Conservation (phyloP, 768 basidiomycete species). For the Boletellus ananas region DNA sequence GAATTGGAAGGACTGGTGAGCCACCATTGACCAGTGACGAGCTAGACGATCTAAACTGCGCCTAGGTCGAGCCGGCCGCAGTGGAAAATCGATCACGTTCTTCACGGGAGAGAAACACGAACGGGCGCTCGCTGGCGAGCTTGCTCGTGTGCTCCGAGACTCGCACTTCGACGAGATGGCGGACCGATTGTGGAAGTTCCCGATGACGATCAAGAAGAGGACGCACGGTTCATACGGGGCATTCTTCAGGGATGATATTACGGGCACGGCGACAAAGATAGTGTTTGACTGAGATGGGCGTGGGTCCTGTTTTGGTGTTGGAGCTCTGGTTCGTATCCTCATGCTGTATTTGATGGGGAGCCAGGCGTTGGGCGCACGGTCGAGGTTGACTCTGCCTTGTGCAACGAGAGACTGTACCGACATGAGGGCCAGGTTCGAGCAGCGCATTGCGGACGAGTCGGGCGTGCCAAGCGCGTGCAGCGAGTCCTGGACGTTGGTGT, state of each 20-base stretch:
- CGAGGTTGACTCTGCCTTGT: no score
- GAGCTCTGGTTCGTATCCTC: conserved; percentile 1
- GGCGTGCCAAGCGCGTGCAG: no score
- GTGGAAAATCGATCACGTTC: conserved; percentile 91
- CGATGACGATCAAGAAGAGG: conserved; percentile 97
- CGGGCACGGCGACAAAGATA: conserved; percentile 70
- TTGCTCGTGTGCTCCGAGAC: conserved; percentile 87
- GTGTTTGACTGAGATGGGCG: conserved; percentile 48
- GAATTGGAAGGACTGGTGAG: conserved; percentile 82
- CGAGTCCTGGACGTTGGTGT: no score
- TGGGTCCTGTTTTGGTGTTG: not conserved
- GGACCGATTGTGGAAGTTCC: conserved; percentile 69
- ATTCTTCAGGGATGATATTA: conserved; percentile 65
- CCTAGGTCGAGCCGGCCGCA: conserved; percentile 82
- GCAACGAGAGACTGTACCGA: no score
- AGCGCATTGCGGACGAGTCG: no score
- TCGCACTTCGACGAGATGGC: conserved; percentile 76
- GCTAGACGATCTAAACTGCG: not conserved
- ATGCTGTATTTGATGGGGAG: conserved; percentile 10
- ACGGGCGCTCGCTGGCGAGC: conserved; percentile 82
- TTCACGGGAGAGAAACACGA: conserved; percentile 93
- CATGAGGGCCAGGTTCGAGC: no score
- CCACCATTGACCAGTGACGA: not conserved
- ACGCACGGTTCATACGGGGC: conserved; percentile 88
- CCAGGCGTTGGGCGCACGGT: not conserved